Percentiles rank a stretch among this genome's conserved stretches.
These are phyloP conservation scores for Penicillium dipodomyicola DNA, from an alignment of 495 filamentous ascomycete genomes.

Conservation along the genomic window DNA sequence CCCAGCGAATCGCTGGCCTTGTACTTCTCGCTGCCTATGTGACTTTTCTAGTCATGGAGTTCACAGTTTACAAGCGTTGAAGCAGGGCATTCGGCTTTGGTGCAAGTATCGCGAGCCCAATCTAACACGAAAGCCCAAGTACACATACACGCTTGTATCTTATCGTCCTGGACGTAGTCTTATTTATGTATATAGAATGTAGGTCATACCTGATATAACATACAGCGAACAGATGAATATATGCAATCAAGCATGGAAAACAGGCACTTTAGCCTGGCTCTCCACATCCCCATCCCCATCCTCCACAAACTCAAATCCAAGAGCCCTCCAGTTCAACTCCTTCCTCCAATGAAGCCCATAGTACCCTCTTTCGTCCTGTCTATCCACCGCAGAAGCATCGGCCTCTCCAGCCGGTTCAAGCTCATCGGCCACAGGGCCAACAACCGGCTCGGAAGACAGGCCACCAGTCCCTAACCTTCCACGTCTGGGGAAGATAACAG, in stretches of 20 bases:
- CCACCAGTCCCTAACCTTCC: slow-evolving; percentile 43
- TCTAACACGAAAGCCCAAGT: too few relatives aligned
- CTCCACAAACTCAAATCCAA: slow-evolving; percentile 78
- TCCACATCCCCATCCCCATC: slow-evolving; percentile 11
- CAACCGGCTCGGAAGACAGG: slow-evolving; percentile 38
- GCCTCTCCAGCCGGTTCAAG: slow-evolving; percentile 24
- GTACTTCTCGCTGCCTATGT: neutral
- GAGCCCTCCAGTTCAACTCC: slow-evolving; percentile 89
- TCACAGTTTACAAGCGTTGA: neutral
- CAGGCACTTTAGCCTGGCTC: slow-evolving; percentile 2
- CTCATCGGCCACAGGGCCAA: slow-evolving; percentile 18
- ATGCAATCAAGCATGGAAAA: slow-evolving; percentile 20
- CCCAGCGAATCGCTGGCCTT: neutral
- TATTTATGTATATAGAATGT: neutral
- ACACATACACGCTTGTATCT: too few relatives aligned
- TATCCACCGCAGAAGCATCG: slow-evolving; percentile 47
- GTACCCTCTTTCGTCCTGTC: slow-evolving; percentile 51
- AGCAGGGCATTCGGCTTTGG: neutral
- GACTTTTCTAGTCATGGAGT: neutral
- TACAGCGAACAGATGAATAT: neutral
- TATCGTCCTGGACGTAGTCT: neutral
- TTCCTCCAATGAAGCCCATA: slow-evolving; percentile 91
- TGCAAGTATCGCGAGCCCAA: neutral
- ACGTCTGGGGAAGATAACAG: slow-evolving; percentile 69
- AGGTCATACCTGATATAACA: neutral